These are phyloP conservation scores for Aspergillus awamori DNA, from an alignment of 2,329 filamentous ascomycete species.

Conservation along the genomic window DNA sequence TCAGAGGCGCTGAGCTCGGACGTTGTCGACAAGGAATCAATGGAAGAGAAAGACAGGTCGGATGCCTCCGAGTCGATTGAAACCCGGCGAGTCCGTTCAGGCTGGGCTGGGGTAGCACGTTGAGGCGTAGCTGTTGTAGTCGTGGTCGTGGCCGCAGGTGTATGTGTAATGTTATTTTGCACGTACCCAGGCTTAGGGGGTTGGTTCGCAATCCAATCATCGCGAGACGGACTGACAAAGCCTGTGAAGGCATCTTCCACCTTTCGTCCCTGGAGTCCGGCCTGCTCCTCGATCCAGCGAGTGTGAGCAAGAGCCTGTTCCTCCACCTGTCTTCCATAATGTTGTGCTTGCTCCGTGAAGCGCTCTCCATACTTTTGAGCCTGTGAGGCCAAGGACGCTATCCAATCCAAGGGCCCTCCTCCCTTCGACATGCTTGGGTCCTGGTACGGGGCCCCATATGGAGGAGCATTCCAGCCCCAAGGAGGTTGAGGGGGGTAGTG, in stretches of 20 bases:
- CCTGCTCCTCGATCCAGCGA: constrained; percentile 44
- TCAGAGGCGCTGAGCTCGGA: constrained; percentile 41
- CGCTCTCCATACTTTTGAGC: constrained; percentile 46
- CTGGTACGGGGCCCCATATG: constrained; percentile 25
- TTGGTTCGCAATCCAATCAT: constrained; percentile 20
- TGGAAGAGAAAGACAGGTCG: constrained; percentile 40
- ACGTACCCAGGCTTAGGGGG: constrained; percentile 20
- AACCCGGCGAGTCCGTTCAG: constrained; percentile 28
- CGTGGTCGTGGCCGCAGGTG: constrained; percentile 5
- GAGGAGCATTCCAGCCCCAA: constrained; percentile 34
- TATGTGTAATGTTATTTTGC: constrained; percentile 15
- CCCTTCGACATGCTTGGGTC: constrained; percentile 29
- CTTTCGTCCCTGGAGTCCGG: constrained; percentile 34
- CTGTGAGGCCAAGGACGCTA: constrained; percentile 38
- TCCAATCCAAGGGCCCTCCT: constrained; percentile 37
- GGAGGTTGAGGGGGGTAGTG: constrained; percentile 23
- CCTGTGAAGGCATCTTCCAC: constrained; percentile 25
- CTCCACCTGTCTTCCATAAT: constrained; percentile 43
- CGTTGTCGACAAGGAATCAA: constrained; percentile 41
- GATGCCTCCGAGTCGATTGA: constrained; percentile 37
- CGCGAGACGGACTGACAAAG: constrained; percentile 15
- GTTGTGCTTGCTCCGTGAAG: constrained; percentile 39
- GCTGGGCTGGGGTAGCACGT: constrained; percentile 6
- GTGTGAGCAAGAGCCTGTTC: constrained; percentile 42
- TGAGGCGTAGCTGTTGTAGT: not conserved